Evolutionary conservation across 306 rosid species (phyloP).

Genomic region (apple (Malus domestica)): DNA sequence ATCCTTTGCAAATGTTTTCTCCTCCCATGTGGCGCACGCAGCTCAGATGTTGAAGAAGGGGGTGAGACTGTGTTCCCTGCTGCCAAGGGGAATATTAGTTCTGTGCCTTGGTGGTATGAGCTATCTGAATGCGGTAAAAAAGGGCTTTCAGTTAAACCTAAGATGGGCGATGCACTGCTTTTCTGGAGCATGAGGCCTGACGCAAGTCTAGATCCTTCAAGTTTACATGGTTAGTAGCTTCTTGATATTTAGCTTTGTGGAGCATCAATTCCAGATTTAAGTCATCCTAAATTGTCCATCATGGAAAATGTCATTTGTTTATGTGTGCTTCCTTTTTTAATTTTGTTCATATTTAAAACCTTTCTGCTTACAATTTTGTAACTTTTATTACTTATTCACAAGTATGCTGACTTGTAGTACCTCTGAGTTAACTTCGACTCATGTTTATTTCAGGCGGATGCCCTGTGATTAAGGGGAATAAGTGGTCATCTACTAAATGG

Average conservation of each 20-base stretch:
- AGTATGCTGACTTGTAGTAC: background rate
- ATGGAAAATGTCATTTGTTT: background rate
- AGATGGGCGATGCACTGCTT: slow-evolving; percentile 91
- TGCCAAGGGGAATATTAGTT: slow-evolving; percentile 84
- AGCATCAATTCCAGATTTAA: background rate
- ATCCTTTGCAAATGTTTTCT: slow-evolving; percentile 3
- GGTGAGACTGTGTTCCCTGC: slow-evolving; percentile 99
- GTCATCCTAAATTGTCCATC: slow-evolving; percentile 6
- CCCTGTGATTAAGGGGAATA: slow-evolving; percentile 88
- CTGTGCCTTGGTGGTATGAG: slow-evolving; percentile 96
- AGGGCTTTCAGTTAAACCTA: slow-evolving; percentile 93
- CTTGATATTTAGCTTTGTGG: background rate
- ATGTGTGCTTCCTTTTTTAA: background rate
- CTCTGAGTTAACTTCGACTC: background rate
- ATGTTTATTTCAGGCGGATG: slow-evolving; percentile 77
- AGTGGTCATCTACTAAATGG: slow-evolving; percentile 99
- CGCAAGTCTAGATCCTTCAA: slow-evolving; percentile 78
- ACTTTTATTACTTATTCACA: background rate
- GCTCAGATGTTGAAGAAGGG: slow-evolving; percentile 99
- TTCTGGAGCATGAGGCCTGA: slow-evolving; percentile 99
- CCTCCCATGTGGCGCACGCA: slow-evolving; percentile 45
- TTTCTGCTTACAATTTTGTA: background rate
- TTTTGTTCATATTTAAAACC: background rate
- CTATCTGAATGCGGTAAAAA: slow-evolving; percentile 88
- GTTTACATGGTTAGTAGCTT: slow-evolving; percentile 78